Evolutionary conservation across 345 rosid genomes (phyloP), one percentile per base, ranked within the genome.

Genomic region (Pugionium dolabratum): DNA sequence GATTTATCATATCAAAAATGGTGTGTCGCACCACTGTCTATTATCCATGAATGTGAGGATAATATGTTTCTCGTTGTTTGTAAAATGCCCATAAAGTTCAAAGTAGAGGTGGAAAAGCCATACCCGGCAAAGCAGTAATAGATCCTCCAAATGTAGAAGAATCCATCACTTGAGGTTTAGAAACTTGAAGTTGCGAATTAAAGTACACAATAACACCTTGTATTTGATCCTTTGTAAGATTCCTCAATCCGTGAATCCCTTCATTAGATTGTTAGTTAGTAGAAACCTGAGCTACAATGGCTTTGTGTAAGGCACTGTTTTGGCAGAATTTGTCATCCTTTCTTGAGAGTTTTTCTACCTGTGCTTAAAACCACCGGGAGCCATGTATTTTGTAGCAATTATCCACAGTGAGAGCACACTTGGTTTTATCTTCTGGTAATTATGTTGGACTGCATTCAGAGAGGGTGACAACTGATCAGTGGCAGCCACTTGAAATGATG

Each of bases 381-480:
- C 53, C 45, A 35, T 62, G 66, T 2, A 45, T 25, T 2, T 50
- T 50, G 7, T 50, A 50, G 1, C 54, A 30, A 1, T n/a, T 30
- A 5, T 32, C 39, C 1, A 32, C n/a, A 51, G 1, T 31, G 26
- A 4, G 36, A 0, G 2, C 54, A 51, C 0, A 10, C 10, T 0
- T 0, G 2, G 4, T n/a, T n/a, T n/a, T n/a, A n/a, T n/a, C n/a
- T n/a, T n/a, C n/a, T n/a, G n/a, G n/a, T n/a, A n/a, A n/a, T n/a
- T n/a, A n/a, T n/a, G n/a, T n/a, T 36, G 39, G 5, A 4, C 4
- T 29, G 55, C 34, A 51, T 31, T 31, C 0, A 9, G 1, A 0
- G 35, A 9, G 9, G 2, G n/a, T 0, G 0, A 2, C 1, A 3
- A 7, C 1, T n/a, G 1, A 0, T n/a, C n/a, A 4, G 40, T 1